Evolutionary conservation across 495 filamentous ascomycete genomes (phyloP).

Genomic region (Penicillium verhagenii): DNA sequence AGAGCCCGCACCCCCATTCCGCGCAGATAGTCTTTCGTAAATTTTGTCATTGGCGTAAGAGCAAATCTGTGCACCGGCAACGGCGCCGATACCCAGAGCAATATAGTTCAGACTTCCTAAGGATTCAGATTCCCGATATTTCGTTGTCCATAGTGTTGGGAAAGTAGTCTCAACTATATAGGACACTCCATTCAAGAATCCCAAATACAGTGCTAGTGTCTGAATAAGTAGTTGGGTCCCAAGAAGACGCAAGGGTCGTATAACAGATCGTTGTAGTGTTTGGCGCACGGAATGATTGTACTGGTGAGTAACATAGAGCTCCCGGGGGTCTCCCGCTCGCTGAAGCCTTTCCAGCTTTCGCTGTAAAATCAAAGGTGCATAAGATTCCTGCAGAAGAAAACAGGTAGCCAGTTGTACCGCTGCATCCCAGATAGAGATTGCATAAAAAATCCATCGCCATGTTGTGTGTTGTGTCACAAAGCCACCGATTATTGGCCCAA

Average conservation of each 20-base stretch:
- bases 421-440: slow-evolving; percentile 48
- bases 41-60: slow-evolving; percentile 63
- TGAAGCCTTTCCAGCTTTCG: not conserved
- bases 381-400: not conserved
- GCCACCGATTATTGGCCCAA: not conserved
- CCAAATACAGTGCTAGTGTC: slow-evolving; percentile 59
- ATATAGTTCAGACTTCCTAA: slow-evolving; percentile 69
- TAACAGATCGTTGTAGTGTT: not conserved
- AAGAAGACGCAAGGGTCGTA: not conserved
- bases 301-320: not conserved
- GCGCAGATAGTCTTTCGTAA: slow-evolving; percentile 58
- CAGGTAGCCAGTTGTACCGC: slow-evolving; percentile 13
- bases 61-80: slow-evolving; percentile 59
- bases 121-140: slow-evolving; percentile 58
- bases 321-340: not conserved
- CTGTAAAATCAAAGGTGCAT: not conserved
- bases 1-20: slow-evolving; percentile 52
- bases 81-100: slow-evolving; percentile 63
- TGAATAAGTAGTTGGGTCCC: slow-evolving; percentile 40
- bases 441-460: slow-evolving; percentile 37
- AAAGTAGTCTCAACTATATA: slow-evolving; percentile 72
- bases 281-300: not conserved
- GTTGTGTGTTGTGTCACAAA: not conserved
- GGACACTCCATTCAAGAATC: slow-evolving; percentile 68
- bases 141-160: slow-evolving; percentile 57